Base-by-base conservation (phyloP, 129 eudicot species). In the Pseudognaphalium luteoalbum region DNA sequence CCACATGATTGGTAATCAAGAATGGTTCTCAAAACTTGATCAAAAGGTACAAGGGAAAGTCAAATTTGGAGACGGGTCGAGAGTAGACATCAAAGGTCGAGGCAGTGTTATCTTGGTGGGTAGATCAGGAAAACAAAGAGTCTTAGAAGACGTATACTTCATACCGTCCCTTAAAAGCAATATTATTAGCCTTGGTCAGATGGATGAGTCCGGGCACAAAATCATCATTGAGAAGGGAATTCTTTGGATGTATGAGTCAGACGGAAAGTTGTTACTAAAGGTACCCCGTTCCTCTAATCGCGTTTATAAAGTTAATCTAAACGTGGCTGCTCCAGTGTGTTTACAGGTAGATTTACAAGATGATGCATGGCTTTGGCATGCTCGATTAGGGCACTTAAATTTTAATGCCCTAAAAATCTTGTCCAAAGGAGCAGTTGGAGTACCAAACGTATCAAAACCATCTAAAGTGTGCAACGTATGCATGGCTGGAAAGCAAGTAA, bases 331-430 rank as follows among this genome's bases (percentile, higher is more conserved):
- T 25, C 73, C 60, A 25, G 60, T 44, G 33, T 69, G 39, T 11
- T 47, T 69, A 21, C 73, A 69, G 33, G 56, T 9, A 67, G 1
- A 2, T 25, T 0, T 6, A 44, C 11, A 59, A 59, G 32, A 19
- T 22, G 32, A 22, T 5, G 65, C 65, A 19, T 59, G 65, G 65
- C 33, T 21, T 20, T 69, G 60, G 73, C 59, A 69, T 69, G 60
- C 73, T 1, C 59, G 37, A 0, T 2, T 69, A 0, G 73, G 73
- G 12, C 73, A 42, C 11, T 14, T 69, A 10, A 44, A 44, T 0
- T 69, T 69, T 6, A 60, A 69, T 5, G 35, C 73, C 3, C 7
- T 69, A 3, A 69, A 47, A 12, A 44, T 0, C 20, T 2, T 69
- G n/a, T 44, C 73, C 12, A 69, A 69, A 5, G 16, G 5, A 0